Percentiles rank a stretch among this genome's conserved stretches.
These are phyloP conservation scores for Colletotrichum brevisporum DNA, from an alignment of 2,329 filamentous ascomycete genomes.

Conservation along the genomic window DNA sequence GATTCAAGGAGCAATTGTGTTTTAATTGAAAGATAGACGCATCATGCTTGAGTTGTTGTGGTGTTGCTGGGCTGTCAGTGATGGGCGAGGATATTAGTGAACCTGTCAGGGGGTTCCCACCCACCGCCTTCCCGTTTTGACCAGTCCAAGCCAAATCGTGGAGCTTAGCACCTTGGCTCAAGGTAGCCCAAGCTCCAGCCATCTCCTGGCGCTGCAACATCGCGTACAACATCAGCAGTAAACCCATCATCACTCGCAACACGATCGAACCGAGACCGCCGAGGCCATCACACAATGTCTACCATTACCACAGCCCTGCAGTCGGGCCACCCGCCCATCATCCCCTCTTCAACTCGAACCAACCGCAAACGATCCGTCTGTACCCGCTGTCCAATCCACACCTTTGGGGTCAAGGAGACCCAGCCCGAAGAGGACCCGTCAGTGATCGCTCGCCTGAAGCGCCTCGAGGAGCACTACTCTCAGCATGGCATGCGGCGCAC, in stretches of 20 bases:
- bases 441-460: conserved; percentile 90
- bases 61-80: too few species aligned
- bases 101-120: background rate
- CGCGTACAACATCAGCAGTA: background rate
- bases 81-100: background rate
- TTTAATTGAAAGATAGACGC: too few species aligned
- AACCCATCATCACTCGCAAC: background rate
- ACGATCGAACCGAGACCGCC: background rate
- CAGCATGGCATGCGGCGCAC: conserved; percentile 96
- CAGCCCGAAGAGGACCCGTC: conserved; percentile 98
- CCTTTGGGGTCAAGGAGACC: conserved; percentile 97
- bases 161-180: conserved; percentile 6
- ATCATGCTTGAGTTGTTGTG: too few species aligned
- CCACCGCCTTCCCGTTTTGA: conserved; percentile 14
- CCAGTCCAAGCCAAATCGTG: background rate
- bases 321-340: conserved; percentile 82
- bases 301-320: conserved; percentile 85
- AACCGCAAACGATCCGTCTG: conserved; percentile 89
- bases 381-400: conserved; percentile 99
- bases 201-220: conserved; percentile 6
- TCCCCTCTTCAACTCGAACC: conserved; percentile 90
- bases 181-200: conserved; percentile 11
- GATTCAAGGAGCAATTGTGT: too few species aligned
- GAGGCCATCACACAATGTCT: conserved; percentile 72
- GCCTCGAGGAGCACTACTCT: conserved; percentile 95